Base-by-base conservation (phyloP, 805 yeast genomes). In the Metschnikowia cerradonensis region DNA sequence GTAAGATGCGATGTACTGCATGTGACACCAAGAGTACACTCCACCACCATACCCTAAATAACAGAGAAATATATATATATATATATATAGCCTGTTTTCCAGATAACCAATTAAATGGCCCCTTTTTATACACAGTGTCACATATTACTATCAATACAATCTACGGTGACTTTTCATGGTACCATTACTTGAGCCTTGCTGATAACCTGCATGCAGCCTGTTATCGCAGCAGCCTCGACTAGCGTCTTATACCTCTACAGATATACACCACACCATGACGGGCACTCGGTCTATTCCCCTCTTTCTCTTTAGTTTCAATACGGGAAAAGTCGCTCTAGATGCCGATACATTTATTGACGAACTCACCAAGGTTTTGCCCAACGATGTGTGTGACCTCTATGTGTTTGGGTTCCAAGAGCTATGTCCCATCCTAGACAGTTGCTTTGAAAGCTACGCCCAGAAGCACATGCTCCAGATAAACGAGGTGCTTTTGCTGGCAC, bases 401-500 rank as follows among this genome's bases (percentile, higher is more conserved):
- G 85, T 78, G 0, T 81, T 84, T 63, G 90, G 86, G 2, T 79
- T 86, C 53, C 85, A 86, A 62, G 94, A 86, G 61, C 57, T 86
- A 10, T 75, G 84, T 45, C 63, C 82, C 2, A 67, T 82, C 0
- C 60, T 83, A 56, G 83, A 83, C 51, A 83, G 84, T 2, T 71
- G 82, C 2, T 73, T 77, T 43, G 61, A 68, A 6, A 57, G 61
- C 1, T 31, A 49, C 1, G 77, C 82, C 1, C 65, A 72, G 13
- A 56, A 60, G 4, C 63, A 70, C 36, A 59, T 83, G 42, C 58
- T 73, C 4, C 41, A 57, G 0, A 54, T 80, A 31, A 67, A 75
- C 45, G 64, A 71, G 3, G 39, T 65, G 0, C 49, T 81, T 2
- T 45, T 75, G 6, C 60, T 60, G 8, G 61, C 72, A 0, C 59